phyloP scores from a whole-genome alignment of 768 basidiomycete species.

The Lactarius hatsudake region DNA sequence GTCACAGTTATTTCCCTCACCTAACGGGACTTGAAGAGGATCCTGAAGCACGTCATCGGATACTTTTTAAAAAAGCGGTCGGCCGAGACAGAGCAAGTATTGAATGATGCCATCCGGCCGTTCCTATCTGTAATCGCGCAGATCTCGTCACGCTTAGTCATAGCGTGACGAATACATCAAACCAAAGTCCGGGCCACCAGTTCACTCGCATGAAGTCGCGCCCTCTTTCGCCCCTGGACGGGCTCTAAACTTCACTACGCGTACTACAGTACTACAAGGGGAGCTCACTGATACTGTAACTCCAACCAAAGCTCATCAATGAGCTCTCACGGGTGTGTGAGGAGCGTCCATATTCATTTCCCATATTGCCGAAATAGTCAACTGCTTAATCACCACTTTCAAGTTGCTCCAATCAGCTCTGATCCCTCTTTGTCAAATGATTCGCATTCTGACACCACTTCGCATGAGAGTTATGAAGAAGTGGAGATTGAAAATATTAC shows the following conservation, averaged over 20 bases:
- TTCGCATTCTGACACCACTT: neutral
- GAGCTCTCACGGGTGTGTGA: neutral
- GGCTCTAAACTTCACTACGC: too few species aligned
- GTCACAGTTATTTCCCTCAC: neutral
- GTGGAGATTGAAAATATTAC: too few species aligned
- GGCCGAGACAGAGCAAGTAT: neutral
- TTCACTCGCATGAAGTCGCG: too few species aligned
- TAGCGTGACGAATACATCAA: too few species aligned
- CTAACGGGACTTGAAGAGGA: neutral
- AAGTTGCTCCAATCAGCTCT: neutral
- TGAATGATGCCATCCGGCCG: too few species aligned
- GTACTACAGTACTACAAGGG: neutral
- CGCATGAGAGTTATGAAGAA: neutral
- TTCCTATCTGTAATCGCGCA: too few species aligned
- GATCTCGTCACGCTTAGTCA: too few species aligned
- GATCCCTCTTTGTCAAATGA: neutral
- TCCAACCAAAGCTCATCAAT: neutral
- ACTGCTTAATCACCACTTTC: neutral
- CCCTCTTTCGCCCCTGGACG: too few species aligned
- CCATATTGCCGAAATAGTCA: neutral
- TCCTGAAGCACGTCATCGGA: neutral
- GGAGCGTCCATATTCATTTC: neutral
- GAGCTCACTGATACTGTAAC: neutral
- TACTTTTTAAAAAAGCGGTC: neutral
- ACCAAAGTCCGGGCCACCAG: too few species aligned